Evolutionary conservation across 2,329 filamentous ascomycete species (phyloP).

Genomic region (Plenodomus biglobosus): DNA sequence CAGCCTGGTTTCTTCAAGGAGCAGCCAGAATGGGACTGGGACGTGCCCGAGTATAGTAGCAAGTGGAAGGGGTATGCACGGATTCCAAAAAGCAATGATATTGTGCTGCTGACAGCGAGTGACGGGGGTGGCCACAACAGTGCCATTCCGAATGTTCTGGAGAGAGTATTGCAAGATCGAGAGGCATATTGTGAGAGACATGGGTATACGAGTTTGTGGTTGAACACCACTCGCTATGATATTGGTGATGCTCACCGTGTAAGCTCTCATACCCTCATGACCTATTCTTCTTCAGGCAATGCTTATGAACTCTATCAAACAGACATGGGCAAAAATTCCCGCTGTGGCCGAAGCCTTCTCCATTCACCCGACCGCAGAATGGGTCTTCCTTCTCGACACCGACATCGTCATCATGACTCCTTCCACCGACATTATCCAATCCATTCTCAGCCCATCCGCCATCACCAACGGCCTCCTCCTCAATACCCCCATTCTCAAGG

Average conservation of each 20-base stretch:
- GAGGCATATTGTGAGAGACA: conserved; percentile 42
- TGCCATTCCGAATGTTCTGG: conserved; percentile 43
- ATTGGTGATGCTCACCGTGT: conserved; percentile 42
- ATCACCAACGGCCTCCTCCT: conserved; percentile 33
- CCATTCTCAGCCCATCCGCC: conserved; percentile 39
- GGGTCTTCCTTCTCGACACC: conserved; percentile 48
- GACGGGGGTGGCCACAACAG: conserved; percentile 48
- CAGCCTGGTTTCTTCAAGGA: conserved; percentile 37
- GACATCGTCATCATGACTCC: conserved; percentile 48
- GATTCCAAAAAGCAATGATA: conserved; percentile 37
- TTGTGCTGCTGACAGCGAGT: conserved; percentile 46
- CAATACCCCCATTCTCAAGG: conserved; percentile 31
- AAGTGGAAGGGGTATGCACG: conserved; percentile 35
- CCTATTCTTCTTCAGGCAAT: no score
- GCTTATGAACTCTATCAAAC: no score
- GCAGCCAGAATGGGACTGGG: conserved; percentile 37
- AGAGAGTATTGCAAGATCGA: conserved; percentile 38
- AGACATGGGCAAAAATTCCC: conserved; percentile 48
- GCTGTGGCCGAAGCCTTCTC: conserved; percentile 46
- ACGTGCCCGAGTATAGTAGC: conserved; percentile 27
- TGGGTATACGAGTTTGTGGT: conserved; percentile 44
- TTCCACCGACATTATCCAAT: conserved; percentile 32
- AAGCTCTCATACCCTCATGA: conserved; percentile 6
- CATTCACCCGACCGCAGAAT: conserved; percentile 43
- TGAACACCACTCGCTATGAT: conserved; percentile 47